phyloP scores from a whole-genome alignment of 2,329 filamentous ascomycete species.

The Trichophaea hybrida region DNA sequence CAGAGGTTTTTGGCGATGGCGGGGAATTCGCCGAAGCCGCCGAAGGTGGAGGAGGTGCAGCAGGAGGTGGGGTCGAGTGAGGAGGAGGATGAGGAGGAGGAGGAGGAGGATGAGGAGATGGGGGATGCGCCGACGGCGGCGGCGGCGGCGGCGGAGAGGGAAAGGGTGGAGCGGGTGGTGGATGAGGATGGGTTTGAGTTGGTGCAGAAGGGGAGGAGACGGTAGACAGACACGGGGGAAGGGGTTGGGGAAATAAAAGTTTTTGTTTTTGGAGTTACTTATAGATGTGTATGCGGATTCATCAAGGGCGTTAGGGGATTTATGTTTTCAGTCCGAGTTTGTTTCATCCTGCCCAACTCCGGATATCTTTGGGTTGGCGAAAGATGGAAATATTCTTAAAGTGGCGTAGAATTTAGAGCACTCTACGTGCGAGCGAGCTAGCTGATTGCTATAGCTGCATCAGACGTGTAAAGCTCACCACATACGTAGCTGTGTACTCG shows the following conservation, averaged over 20 bases:
- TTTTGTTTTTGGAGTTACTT: not conserved
- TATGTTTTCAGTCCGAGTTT: too few relatives aligned
- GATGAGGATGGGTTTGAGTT: conserved; percentile 61
- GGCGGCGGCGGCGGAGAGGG: conserved; percentile 42
- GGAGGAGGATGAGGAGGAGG: conserved; percentile 47
- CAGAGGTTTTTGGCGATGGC: conserved; percentile 42
- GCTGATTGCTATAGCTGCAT: too few relatives aligned
- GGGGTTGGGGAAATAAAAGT: not conserved
- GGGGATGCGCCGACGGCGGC: conserved; percentile 49
- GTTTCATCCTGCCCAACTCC: too few relatives aligned
- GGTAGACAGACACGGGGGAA: conserved; percentile 2
- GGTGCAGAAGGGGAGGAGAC: conserved; percentile 23
- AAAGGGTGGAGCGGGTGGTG: conserved; percentile 54
- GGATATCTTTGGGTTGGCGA: too few relatives aligned
- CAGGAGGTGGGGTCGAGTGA: conserved; percentile 41
- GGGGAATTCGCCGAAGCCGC: conserved; percentile 32
- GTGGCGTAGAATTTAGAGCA: too few relatives aligned
- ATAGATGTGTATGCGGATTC: too few relatives aligned
- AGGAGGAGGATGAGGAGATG: conserved; percentile 40
- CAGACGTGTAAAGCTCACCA: too few relatives aligned
- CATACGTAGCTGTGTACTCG: too few relatives aligned
- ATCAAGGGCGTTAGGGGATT: too few relatives aligned
- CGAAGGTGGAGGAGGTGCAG: conserved; percentile 42
- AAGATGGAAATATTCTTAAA: too few relatives aligned
- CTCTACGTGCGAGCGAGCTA: too few relatives aligned